Percentiles rank a stretch among this genome's conserved stretches.
Conservation (phyloP, 805 yeast genomes). For the Cyberlindnera bimundalis region DNA sequence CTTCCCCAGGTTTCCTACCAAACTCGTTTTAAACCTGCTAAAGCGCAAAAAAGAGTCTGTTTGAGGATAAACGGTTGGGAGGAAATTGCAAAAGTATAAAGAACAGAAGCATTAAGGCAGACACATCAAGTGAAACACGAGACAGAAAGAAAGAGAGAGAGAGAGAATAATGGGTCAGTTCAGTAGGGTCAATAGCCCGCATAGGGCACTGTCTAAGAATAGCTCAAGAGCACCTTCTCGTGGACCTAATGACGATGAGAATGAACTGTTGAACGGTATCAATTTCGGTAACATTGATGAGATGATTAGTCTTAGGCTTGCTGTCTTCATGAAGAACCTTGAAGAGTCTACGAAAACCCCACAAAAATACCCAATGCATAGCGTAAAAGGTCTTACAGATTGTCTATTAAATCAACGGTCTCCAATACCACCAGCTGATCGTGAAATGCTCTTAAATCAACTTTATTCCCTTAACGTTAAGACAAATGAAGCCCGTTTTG, state of each 20-base stretch:
- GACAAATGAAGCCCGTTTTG: constrained; percentile 14
- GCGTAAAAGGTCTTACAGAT: constrained; percentile 21
- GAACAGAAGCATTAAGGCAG: too few species aligned
- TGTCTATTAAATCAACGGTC: constrained; percentile 19
- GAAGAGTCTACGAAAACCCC: constrained; percentile 12
- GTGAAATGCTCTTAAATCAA: constrained; percentile 26
- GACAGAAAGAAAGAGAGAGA: neutral
- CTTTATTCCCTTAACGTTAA: constrained; percentile 24
- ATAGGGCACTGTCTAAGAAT: constrained; percentile 5
- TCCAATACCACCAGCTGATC: constrained; percentile 24
- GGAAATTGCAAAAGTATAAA: too few species aligned
- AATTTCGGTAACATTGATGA: constrained; percentile 28
- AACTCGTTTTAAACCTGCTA: too few species aligned
- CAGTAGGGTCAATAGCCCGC: constrained; percentile 15
- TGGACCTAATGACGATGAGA: constrained; percentile 18
- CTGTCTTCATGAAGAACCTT: constrained; percentile 14
- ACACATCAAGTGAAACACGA: neutral
- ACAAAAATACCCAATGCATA: constrained; percentile 24
- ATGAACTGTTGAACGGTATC: constrained; percentile 22
- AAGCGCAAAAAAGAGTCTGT: too few species aligned
- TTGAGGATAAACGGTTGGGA: too few species aligned
- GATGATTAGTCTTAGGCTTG: constrained; percentile 23
- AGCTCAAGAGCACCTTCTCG: constrained; percentile 16
- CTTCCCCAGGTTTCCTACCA: too few species aligned
- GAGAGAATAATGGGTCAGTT: constrained; percentile 6